Conservation (phyloP, 2,329 filamentous ascomycete genomes). For the Pezicula neosporulosa region DNA sequence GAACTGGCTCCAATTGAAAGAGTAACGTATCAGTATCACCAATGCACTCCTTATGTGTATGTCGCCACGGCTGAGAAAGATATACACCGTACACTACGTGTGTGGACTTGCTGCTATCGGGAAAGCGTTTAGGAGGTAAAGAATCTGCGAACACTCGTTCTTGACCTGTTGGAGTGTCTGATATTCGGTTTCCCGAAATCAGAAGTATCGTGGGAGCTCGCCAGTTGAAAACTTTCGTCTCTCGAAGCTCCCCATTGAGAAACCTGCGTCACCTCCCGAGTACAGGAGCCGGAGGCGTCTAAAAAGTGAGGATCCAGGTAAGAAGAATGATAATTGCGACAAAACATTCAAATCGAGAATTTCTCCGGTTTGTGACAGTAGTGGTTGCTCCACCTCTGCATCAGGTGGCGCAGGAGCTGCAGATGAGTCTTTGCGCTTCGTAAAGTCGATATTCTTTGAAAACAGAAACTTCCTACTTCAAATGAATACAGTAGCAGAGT, state of each 20-base stretch:
- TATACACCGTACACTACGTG: slow-evolving; percentile 66
- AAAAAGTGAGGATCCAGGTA: slow-evolving; percentile 63
- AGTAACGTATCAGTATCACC: slow-evolving; percentile 60
- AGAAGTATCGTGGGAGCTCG: slow-evolving; percentile 69
- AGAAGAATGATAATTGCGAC: slow-evolving; percentile 71
- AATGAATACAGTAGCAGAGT: no score
- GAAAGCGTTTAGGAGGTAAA: slow-evolving; percentile 60
- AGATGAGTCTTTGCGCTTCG: slow-evolving; percentile 26
- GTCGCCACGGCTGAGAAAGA: slow-evolving; percentile 64
- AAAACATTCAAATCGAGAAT: slow-evolving; percentile 64
- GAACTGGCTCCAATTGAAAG: slow-evolving; percentile 69
- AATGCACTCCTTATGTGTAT: slow-evolving; percentile 66
- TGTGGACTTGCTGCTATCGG: slow-evolving; percentile 45
- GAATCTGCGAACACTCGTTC: slow-evolving; percentile 57
- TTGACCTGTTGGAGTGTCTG: slow-evolving; percentile 44
- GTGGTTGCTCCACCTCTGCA: slow-evolving; percentile 27
- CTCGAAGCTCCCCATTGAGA: slow-evolving; percentile 75
- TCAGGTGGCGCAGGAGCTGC: slow-evolving; percentile 11
- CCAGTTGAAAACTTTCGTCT: slow-evolving; percentile 73
- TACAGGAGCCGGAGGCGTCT: slow-evolving; percentile 64
- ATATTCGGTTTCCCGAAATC: slow-evolving; percentile 61
- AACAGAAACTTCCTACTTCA: slow-evolving; percentile 57
- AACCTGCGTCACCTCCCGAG: slow-evolving; percentile 66
- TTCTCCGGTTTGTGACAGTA: slow-evolving; percentile 51
- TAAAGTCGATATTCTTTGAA: slow-evolving; percentile 66